Conservation (phyloP, 2,329 filamentous ascomycete species). For the Neurospora sp. region DNA sequence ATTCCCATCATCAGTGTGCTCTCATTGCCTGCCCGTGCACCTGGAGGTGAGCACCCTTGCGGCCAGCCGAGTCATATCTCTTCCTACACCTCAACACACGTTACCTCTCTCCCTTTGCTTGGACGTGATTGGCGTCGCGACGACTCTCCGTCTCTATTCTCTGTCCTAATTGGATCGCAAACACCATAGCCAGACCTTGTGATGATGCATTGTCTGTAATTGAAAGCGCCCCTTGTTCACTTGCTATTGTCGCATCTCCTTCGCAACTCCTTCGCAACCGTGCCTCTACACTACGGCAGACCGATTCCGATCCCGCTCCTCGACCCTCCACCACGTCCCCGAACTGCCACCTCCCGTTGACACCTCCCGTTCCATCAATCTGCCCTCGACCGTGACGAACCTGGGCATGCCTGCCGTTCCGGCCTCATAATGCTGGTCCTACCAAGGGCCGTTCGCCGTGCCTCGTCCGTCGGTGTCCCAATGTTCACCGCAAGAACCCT, state of each 20-base stretch:
- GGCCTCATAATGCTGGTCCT: slow-evolving; percentile 14
- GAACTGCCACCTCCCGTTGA: background rate
- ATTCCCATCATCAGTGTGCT: background rate
- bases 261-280: background rate
- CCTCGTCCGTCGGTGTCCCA: background rate
- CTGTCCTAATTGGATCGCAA: background rate
- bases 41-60: background rate
- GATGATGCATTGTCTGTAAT: background rate
- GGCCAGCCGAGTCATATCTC: background rate
- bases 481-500: slow-evolving; percentile 7
- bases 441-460: slow-evolving; percentile 4
- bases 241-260: background rate
- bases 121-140: background rate
- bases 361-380: background rate
- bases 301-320: background rate
- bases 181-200: background rate
- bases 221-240: background rate
- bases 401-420: slow-evolving; percentile 10
- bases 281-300: background rate
- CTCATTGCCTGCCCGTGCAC: background rate
- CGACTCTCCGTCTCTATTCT: background rate
- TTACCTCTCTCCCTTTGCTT: background rate
- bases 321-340: background rate
- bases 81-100: background rate
- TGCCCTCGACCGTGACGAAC: background rate